These are phyloP conservation scores for Zancudomyces culisetae DNA, from an alignment of 371 early-diverging fungal species.

Conservation along the genomic window DNA sequence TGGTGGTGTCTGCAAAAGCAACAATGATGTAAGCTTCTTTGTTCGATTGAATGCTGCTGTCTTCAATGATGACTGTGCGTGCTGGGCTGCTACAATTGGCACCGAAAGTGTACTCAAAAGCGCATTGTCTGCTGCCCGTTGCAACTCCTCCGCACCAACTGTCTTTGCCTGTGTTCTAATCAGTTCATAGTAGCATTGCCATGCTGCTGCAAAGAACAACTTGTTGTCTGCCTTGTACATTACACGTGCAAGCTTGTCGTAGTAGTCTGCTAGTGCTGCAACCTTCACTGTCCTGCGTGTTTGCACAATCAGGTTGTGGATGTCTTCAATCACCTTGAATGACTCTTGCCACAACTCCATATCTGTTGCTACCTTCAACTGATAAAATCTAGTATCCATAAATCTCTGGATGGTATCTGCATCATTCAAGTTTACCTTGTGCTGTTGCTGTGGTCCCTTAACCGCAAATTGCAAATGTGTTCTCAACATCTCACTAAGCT, in stretches of 20 bases:
- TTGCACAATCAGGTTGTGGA: slow-evolving; percentile 76
- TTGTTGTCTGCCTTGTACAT: slow-evolving; percentile 91
- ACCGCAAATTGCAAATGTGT: slow-evolving; percentile 76
- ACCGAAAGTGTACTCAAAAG: slow-evolving; percentile 80
- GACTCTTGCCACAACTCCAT: slow-evolving; percentile 97
- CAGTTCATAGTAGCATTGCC: slow-evolving; percentile 73
- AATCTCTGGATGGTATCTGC: slow-evolving; percentile 91
- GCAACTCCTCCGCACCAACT: slow-evolving; percentile 46
- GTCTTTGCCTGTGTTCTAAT: slow-evolving; percentile 52
- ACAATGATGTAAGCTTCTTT: slow-evolving; percentile 66
- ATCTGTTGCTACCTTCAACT: slow-evolving; percentile 84
- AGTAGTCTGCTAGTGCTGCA: slow-evolving; percentile 89
- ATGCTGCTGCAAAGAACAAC: slow-evolving; percentile 92
- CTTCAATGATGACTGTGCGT: slow-evolving; percentile 52
- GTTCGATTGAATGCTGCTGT: slow-evolving; percentile 46
- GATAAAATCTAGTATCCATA: slow-evolving; percentile 84
- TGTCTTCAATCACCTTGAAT: slow-evolving; percentile 92
- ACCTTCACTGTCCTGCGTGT: slow-evolving; percentile 83
- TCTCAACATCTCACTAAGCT: slow-evolving; percentile 89
- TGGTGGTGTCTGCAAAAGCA: slow-evolving; percentile 67
- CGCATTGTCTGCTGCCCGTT: slow-evolving; percentile 74
- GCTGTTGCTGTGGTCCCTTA: slow-evolving; percentile 82
- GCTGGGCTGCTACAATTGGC: slow-evolving; percentile 67
- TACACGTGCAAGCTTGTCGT: slow-evolving; percentile 87
- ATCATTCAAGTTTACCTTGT: slow-evolving; percentile 82